A percentile compares a stretch with the other conserved stretches of the same genome.
phyloP scores from a whole-genome alignment of 768 basidiomycete genomes.

The Sporobolomyces roseus region DNA sequence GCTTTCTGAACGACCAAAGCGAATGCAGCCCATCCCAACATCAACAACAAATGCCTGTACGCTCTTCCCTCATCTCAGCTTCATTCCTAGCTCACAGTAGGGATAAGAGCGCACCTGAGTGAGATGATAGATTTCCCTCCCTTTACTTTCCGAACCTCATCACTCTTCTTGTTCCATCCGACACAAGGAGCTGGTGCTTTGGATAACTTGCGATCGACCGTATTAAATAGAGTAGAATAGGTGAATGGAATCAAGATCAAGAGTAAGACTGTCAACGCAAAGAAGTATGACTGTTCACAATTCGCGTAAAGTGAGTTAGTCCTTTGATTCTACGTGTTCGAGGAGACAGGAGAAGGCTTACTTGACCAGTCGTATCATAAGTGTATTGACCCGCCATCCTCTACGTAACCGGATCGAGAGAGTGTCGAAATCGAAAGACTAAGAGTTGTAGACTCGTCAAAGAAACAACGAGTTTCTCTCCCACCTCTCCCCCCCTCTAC shows the following conservation, averaged over 20 bases:
- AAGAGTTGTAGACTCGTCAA: too few relatives aligned
- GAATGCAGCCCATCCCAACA: conserved; percentile 36
- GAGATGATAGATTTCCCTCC: conserved; percentile 17
- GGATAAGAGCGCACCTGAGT: neutral
- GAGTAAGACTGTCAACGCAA: conserved; percentile 81
- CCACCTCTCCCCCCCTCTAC: too few relatives aligned
- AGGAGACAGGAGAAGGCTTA: conserved; percentile 67
- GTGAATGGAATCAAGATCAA: conserved; percentile 77
- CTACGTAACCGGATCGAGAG: too few relatives aligned
- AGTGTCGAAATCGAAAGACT: too few relatives aligned
- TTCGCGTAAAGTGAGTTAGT: conserved; percentile 34
- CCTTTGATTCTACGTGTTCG: neutral
- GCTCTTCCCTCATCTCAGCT: conserved; percentile 45
- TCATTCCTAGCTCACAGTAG: neutral
- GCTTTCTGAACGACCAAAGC: conserved; percentile 37
- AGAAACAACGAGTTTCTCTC: too few relatives aligned
- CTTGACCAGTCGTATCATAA: conserved; percentile 48
- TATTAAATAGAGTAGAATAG: conserved; percentile 48
- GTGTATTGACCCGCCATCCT: conserved; percentile 46
- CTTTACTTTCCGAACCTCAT: conserved; percentile 26
- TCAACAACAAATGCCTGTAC: conserved; percentile 52
- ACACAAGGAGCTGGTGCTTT: conserved; percentile 29
- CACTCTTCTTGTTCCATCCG: conserved; percentile 39
- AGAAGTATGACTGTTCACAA: conserved; percentile 57
- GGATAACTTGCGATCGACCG: conserved; percentile 29